A percentile compares a stretch with the other conserved stretches of the same genome.
Conservation (phyloP, 768 basidiomycete genomes). For the Paxillus involutus region DNA sequence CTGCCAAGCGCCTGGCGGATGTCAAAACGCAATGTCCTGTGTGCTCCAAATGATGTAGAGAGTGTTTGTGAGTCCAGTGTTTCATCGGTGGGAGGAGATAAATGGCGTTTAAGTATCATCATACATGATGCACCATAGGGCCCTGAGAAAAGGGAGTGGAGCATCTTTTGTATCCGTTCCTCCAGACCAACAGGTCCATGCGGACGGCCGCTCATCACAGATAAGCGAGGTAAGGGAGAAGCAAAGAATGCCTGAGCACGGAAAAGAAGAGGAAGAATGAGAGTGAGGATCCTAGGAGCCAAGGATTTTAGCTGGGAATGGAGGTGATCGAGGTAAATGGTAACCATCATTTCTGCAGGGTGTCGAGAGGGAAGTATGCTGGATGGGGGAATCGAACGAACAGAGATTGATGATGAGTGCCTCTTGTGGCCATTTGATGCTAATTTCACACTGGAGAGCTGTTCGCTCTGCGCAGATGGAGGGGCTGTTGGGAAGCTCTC, state of each 20-base stretch:
- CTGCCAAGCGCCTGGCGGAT: conserved; percentile 61
- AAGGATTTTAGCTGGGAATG: conserved; percentile 60
- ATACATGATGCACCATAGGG: conserved; percentile 67
- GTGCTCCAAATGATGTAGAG: conserved; percentile 54
- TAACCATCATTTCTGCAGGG: conserved; percentile 63
- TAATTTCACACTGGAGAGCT: conserved; percentile 21
- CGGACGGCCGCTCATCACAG: conserved; percentile 43
- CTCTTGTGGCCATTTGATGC: conserved; percentile 48
- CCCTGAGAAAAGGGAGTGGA: conserved; percentile 59
- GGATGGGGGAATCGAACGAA: conserved; percentile 40
- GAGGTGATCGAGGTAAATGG: conserved; percentile 65
- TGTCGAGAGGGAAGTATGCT: conserved; percentile 36
- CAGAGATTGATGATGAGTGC: conserved; percentile 61
- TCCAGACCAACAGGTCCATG: conserved; percentile 41
- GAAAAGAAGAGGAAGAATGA: conserved; percentile 73
- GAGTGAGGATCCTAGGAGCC: conserved; percentile 49
- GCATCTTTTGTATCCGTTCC: conserved; percentile 53
- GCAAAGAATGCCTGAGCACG: conserved; percentile 65
- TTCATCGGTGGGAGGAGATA: conserved; percentile 47
- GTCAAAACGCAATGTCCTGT: conserved; percentile 60
- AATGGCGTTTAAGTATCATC: conserved; percentile 56
- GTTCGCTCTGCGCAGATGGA: conserved; percentile 30
- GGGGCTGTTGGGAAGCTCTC: conserved; percentile 24
- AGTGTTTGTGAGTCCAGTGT: conserved; percentile 25
- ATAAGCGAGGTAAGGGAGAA: conserved; percentile 66